These are phyloP conservation scores for Mucor mucedo DNA, from an alignment of 371 early-diverging fungal genomes.

Conservation along the genomic window DNA sequence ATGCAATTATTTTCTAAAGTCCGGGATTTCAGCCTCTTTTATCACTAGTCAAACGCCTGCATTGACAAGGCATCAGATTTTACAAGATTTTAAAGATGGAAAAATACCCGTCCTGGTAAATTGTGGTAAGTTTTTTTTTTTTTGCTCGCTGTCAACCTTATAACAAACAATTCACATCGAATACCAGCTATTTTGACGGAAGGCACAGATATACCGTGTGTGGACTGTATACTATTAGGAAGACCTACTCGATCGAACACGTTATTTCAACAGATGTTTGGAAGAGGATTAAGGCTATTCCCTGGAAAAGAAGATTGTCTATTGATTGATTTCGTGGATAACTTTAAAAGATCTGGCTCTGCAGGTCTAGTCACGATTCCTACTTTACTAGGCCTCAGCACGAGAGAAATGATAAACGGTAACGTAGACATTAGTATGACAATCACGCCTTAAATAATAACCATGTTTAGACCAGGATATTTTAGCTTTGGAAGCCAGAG, in stretches of 20 bases:
- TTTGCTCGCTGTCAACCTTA: too few relatives aligned
- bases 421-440: neutral
- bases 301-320: slow-evolving; percentile 77
- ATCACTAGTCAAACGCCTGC: slow-evolving; percentile 68
- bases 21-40: slow-evolving; percentile 66
- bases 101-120: slow-evolving; percentile 85
- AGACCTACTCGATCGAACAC: slow-evolving; percentile 83
- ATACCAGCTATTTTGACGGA: slow-evolving; percentile 69
- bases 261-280: slow-evolving; percentile 95
- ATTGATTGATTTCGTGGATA: slow-evolving; percentile 90
- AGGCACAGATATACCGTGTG: slow-evolving; percentile 88
- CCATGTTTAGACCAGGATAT: slow-evolving; percentile 10
- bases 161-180: neutral
- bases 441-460: neutral
- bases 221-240: slow-evolving; percentile 89
- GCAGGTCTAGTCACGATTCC: slow-evolving; percentile 66
- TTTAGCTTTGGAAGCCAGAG: slow-evolving; percentile 13
- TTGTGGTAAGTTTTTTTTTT: slow-evolving; percentile 64
- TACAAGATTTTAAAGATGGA: slow-evolving; percentile 68
- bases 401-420: slow-evolving; percentile 42
- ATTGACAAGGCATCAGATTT: slow-evolving; percentile 55
- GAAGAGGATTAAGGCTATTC: slow-evolving; percentile 83
- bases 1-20: slow-evolving; percentile 57
- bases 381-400: slow-evolving; percentile 72
- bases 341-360: slow-evolving; percentile 34